Conservation (phyloP, 306 rosid genomes). For the Rubus idaeus region DNA sequence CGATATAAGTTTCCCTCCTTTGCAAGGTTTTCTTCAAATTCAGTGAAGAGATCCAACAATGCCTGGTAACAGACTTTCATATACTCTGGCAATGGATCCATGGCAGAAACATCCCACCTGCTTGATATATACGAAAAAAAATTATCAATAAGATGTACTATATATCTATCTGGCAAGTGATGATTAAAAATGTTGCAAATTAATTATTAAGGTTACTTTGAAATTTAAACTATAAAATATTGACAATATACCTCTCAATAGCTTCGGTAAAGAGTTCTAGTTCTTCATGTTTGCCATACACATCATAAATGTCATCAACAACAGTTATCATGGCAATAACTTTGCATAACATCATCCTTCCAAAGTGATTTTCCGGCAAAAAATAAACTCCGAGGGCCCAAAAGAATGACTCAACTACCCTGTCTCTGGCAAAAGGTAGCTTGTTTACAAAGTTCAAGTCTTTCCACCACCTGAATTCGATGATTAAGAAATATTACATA, state of each 20-base stretch:
- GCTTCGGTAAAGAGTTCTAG: background rate
- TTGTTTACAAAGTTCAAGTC: background rate
- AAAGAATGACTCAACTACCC: background rate
- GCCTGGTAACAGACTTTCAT: background rate
- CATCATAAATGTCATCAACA: background rate
- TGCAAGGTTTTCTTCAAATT: background rate
- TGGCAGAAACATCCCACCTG: background rate
- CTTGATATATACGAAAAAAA: background rate
- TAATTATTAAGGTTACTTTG: background rate
- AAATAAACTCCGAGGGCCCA: background rate
- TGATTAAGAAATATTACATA: too few species aligned
- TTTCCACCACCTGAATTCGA: background rate
- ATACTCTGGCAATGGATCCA: background rate
- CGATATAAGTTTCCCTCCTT: background rate
- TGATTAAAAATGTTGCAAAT: too few species aligned
- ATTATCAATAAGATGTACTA: background rate
- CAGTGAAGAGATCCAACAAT: background rate
- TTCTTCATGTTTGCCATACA: background rate
- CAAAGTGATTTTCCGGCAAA: background rate
- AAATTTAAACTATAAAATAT: background rate
- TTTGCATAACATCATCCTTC: background rate
- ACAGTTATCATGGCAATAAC: background rate
- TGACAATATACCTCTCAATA: background rate
- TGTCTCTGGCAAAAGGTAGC: background rate
- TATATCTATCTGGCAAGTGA: background rate